A percentile compares a stretch with the other conserved stretches of the same genome.
Conservation (phyloP, 2,329 filamentous ascomycete species). For the Monilinia aucupariae region DNA sequence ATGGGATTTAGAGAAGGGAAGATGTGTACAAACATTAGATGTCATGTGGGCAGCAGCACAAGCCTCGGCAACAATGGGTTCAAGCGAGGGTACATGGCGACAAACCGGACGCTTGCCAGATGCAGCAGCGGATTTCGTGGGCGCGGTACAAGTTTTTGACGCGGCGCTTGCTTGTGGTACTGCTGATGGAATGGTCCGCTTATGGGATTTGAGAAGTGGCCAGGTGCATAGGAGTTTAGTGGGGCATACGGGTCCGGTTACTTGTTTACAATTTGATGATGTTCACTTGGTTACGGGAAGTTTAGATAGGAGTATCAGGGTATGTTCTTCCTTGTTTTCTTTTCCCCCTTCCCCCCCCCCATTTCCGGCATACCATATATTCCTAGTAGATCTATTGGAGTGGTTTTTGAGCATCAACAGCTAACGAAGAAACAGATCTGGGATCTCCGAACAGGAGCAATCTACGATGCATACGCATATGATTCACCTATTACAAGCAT, state of each 20-base stretch:
- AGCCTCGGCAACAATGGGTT: constrained; percentile 64
- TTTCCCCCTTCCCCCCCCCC: background rate
- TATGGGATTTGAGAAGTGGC: constrained; percentile 95
- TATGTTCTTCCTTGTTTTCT: constrained; percentile 46
- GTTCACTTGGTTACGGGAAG: constrained; percentile 91
- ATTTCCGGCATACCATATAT: too few relatives aligned
- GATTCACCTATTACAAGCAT: constrained; percentile 87
- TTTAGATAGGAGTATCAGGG: constrained; percentile 84
- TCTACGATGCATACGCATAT: constrained; percentile 94
- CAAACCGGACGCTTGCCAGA: constrained; percentile 60
- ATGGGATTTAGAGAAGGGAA: constrained; percentile 96
- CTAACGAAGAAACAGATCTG: constrained; percentile 66
- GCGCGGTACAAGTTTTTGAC: constrained; percentile 91
- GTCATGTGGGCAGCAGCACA: constrained; percentile 97
- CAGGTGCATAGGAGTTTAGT: constrained; percentile 96
- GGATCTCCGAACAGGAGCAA: constrained; percentile 94
- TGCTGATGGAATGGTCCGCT: constrained; percentile 90
- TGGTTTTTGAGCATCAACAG: constrained; percentile 1
- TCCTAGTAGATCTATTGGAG: background rate
- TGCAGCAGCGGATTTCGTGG: constrained; percentile 81
- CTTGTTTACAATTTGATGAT: constrained; percentile 92
- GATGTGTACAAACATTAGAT: constrained; percentile 93
- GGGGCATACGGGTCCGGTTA: constrained; percentile 91
- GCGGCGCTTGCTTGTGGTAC: constrained; percentile 93
- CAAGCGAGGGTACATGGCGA: constrained; percentile 63